Percentiles rank a stretch among this genome's conserved stretches.
These are phyloP conservation scores for Venturia effusa DNA, from an alignment of 2,329 filamentous ascomycete genomes.

Conservation along the genomic window DNA sequence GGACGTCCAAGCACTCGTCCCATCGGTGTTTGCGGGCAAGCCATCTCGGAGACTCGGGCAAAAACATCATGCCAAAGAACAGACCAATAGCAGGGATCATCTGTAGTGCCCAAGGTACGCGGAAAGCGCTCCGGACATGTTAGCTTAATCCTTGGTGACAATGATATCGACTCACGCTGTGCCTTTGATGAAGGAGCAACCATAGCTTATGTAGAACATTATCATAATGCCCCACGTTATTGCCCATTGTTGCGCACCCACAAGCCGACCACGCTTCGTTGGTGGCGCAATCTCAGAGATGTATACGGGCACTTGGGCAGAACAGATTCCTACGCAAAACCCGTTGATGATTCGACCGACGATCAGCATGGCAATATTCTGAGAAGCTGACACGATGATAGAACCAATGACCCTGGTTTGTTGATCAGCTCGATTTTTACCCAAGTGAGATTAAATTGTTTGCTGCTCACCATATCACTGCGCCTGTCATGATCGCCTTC, in stretches of 20 bases:
- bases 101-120: constrained; percentile 28
- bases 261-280: constrained; percentile 49
- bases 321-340: constrained; percentile 62
- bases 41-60: constrained; percentile 35
- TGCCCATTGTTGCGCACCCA: constrained; percentile 63
- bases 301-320: constrained; percentile 58
- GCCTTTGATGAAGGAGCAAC: constrained; percentile 24
- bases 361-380: constrained; percentile 61
- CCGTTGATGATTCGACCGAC: constrained; percentile 59
- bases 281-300: constrained; percentile 54
- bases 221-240: constrained; percentile 52
- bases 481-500: constrained; percentile 41
- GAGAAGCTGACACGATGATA: constrained; percentile 50
- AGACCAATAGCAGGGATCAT: constrained; percentile 27
- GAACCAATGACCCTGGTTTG: constrained; percentile 44
- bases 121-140: constrained; percentile 16
- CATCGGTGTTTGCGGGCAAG: constrained; percentile 34
- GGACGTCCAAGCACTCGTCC: constrained; percentile 32
- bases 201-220: constrained; percentile 27
- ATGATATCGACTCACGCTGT: constrained; percentile 7
- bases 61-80: constrained; percentile 40
- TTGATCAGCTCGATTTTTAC: not conserved
- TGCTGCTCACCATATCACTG: constrained; percentile 32
- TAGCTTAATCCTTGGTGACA: not conserved
- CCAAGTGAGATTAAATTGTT: constrained; percentile 19